Percentiles rank a stretch among this genome's conserved stretches.
These are phyloP conservation scores for Magnolia sinica DNA, from an alignment of 164 flowering plant genomes.

Conservation along the genomic window DNA sequence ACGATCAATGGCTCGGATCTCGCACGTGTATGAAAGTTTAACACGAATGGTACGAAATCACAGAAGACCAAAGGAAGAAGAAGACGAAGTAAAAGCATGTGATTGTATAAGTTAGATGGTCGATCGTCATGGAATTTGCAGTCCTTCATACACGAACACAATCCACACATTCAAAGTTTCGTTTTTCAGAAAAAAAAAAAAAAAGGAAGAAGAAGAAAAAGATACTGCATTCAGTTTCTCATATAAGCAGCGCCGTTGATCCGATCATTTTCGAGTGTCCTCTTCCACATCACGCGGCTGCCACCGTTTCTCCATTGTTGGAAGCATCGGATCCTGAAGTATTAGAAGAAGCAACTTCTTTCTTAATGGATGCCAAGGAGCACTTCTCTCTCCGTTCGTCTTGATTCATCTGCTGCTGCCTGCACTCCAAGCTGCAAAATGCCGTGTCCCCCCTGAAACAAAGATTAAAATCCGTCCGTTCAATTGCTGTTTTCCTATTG, in stretches of 20 bases:
- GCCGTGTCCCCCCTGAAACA: conserved; percentile 56
- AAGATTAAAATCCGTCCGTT: not conserved
- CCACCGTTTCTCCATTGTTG: conserved; percentile 37
- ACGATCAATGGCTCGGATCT: not conserved
- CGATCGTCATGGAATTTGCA: not conserved
- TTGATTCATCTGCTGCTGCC: conserved; percentile 57
- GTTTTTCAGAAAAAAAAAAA: not conserved
- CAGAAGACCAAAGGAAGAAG: not conserved
- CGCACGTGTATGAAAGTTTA: not conserved
- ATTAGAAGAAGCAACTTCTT: conserved; percentile 20
- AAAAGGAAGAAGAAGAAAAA: not conserved
- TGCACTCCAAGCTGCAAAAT: conserved; percentile 59
- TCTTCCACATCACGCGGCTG: conserved; percentile 17
- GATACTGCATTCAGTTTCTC: not conserved
- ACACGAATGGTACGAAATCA: not conserved
- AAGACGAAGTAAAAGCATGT: not conserved
- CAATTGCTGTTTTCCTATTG: not conserved
- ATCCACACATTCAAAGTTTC: not conserved
- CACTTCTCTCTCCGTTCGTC: conserved; percentile 62
- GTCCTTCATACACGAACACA: not conserved
- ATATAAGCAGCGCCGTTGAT: not conserved
- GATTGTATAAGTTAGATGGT: not conserved
- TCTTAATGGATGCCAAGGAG: conserved; percentile 34
- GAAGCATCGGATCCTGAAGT: conserved; percentile 20
- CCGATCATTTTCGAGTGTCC: not conserved